phyloP scores from a whole-genome alignment of 2,329 filamentous ascomycete genomes.

The Grosmannia penicillata region DNA sequence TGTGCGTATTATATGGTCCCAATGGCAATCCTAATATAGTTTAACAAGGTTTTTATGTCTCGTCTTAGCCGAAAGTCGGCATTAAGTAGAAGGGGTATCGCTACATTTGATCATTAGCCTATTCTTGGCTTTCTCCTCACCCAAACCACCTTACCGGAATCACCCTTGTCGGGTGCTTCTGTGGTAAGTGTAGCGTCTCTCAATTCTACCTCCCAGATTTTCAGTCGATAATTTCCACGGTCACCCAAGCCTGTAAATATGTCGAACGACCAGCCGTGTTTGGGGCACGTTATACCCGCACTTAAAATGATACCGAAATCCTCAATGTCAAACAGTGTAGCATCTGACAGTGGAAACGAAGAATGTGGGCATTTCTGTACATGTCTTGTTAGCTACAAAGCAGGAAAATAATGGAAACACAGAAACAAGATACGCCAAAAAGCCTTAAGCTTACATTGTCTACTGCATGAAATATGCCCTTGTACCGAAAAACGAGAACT shows the following conservation, averaged over 20 bases:
- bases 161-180: not conserved
- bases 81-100: no score
- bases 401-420: not conserved
- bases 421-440: not conserved
- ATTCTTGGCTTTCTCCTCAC: not conserved
- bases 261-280: constrained; percentile 60
- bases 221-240: constrained; percentile 44
- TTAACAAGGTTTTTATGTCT: no score
- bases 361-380: constrained; percentile 52
- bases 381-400: no score
- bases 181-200: constrained; percentile 18
- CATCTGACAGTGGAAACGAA: constrained; percentile 49
- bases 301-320: constrained; percentile 47
- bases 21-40: no score
- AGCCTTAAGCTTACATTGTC: constrained; percentile 41
- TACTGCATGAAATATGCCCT: constrained; percentile 48
- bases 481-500: constrained; percentile 50
- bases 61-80: no score
- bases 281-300: constrained; percentile 49
- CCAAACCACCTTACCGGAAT: no score
- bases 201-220: constrained; percentile 49
- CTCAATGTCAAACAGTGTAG: constrained; percentile 53
- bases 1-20: no score
- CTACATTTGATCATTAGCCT: no score
- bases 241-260: constrained; percentile 47